Percentiles rank a stretch among this genome's conserved stretches.
Conservation (phyloP, 495 filamentous ascomycete species). For the Lineolata rhizophorae region DNA sequence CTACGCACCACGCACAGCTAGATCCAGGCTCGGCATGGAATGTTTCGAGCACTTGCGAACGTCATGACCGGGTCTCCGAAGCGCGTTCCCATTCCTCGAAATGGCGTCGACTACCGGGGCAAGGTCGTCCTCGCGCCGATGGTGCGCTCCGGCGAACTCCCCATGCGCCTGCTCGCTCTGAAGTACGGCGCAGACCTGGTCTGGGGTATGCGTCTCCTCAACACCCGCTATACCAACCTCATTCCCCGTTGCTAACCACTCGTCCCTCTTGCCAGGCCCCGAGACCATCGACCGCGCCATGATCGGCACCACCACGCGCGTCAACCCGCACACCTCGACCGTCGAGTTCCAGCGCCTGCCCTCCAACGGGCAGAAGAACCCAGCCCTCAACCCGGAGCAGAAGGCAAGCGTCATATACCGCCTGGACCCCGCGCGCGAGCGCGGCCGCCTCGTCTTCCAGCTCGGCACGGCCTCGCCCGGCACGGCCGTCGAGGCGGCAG, state of each 20-base stretch:
- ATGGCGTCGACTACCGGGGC: conserved; percentile 79
- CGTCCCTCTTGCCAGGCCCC: conserved; percentile 31
- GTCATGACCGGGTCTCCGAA: conserved; percentile 34
- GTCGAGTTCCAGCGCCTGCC: conserved; percentile 66
- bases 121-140: conserved; percentile 92
- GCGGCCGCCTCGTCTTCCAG: conserved; percentile 61
- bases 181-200: conserved; percentile 93
- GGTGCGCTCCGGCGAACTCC: conserved; percentile 89
- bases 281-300: conserved; percentile 83
- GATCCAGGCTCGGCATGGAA: conserved; percentile 8
- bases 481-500: conserved; percentile 61
- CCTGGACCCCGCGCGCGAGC: conserved; percentile 54
- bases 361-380: conserved; percentile 35
- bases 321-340: conserved; percentile 49
- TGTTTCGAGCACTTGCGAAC: conserved; percentile 9
- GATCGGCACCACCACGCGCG: conserved; percentile 57
- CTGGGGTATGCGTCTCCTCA: conserved; percentile 45
- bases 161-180: conserved; percentile 64
- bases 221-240: background rate
- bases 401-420: conserved; percentile 65
- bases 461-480: conserved; percentile 67
- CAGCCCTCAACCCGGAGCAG: conserved; percentile 15
- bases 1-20: too few relatives aligned
- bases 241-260: conserved; percentile 3
- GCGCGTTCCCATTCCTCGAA: conserved; percentile 70